Evolutionary conservation across 1,139 yeast species (phyloP).

Genomic region (Pichia cactophila): DNA sequence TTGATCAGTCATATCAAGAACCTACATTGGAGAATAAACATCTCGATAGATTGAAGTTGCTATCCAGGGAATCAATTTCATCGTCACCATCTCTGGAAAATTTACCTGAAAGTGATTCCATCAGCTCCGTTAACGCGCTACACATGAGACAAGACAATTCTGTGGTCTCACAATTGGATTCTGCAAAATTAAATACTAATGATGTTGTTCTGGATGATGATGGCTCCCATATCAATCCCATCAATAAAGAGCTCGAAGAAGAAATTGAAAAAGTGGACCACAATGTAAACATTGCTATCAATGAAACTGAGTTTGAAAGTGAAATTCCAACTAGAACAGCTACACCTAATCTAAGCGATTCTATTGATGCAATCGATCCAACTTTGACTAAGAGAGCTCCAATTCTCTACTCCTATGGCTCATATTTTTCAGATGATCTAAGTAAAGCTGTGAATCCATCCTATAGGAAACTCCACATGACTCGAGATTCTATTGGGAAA

Average conservation of each 20-base stretch:
- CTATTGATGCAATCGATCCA: conserved; percentile 37
- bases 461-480: conserved; percentile 54
- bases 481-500: conserved; percentile 58
- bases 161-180: conserved; percentile 1
- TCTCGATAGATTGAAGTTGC: conserved; percentile 7
- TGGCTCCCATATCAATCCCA: conserved; percentile 10
- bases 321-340: conserved; percentile 24
- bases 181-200: conserved; percentile 7
- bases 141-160: background rate
- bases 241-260: conserved; percentile 13
- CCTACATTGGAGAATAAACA: conserved; percentile 4
- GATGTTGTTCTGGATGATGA: conserved; percentile 6
- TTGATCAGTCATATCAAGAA: conserved; percentile 52
- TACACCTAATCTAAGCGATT: conserved; percentile 25
- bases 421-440: conserved; percentile 46
- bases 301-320: conserved; percentile 25
- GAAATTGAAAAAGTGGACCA: conserved; percentile 9
- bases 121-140: background rate
- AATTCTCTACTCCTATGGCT: conserved; percentile 41
- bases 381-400: conserved; percentile 53
- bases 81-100: conserved; percentile 17
- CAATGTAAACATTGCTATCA: conserved; percentile 5
- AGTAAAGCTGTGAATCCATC: conserved; percentile 42
- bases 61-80: conserved; percentile 8
- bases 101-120: conserved; percentile 6